Evolutionary conservation across 495 filamentous ascomycete species (phyloP).

Genomic region (Clohesyomyces aquaticus): DNA sequence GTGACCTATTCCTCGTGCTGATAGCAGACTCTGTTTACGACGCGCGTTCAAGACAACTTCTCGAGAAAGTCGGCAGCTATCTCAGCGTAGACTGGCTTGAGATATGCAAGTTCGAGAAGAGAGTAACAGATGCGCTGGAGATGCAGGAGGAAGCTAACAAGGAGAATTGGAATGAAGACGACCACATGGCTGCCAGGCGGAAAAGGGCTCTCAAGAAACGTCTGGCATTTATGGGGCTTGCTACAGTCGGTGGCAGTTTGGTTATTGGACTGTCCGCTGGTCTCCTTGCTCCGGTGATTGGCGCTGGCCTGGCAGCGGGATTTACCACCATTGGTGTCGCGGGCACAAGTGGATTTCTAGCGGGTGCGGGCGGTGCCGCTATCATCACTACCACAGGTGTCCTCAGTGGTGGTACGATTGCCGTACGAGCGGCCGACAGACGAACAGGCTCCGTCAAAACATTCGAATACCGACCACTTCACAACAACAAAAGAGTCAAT

Average conservation of each 20-base stretch:
- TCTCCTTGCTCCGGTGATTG: conserved; percentile 89
- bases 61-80: conserved; percentile 79
- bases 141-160: conserved; percentile 93
- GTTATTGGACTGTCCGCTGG: conserved; percentile 97
- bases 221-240: conserved; percentile 94
- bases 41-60: conserved; percentile 78
- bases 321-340: conserved; percentile 93
- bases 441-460: conserved; percentile 89
- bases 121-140: conserved; percentile 93
- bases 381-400: conserved; percentile 89
- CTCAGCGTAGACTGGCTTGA: conserved; percentile 88
- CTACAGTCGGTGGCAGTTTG: conserved; percentile 91
- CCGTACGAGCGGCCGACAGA: conserved; percentile 78
- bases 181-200: conserved; percentile 85
- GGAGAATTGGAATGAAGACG: conserved; percentile 96
- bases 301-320: conserved; percentile 89
- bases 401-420: conserved; percentile 84
- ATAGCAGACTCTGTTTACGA: conserved; percentile 96
- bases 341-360: conserved; percentile 86
- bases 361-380: conserved; percentile 88
- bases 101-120: conserved; percentile 95
- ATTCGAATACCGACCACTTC: conserved; percentile 93
- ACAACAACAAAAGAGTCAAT: conserved; percentile 97
- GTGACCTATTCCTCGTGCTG: conserved; percentile 91
- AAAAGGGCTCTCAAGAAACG: conserved; percentile 79